Evolutionary conservation across 2,329 filamentous ascomycete species (phyloP).

Genomic region (Mariannaea elegans): DNA sequence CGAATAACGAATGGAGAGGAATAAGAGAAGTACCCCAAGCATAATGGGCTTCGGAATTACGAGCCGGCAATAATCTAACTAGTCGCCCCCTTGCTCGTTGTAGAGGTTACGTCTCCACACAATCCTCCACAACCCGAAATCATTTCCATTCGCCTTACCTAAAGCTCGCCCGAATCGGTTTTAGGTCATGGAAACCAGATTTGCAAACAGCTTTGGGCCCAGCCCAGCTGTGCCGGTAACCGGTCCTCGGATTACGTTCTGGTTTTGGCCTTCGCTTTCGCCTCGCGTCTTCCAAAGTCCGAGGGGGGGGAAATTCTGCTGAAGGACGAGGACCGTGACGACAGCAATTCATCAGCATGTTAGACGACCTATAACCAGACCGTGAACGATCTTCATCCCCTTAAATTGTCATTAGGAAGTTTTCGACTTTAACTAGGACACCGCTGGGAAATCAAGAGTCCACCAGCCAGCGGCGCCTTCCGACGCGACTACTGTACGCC

Average conservation of each 20-base stretch:
- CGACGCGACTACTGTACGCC: constrained; percentile 20
- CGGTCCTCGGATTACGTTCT: constrained; percentile 25
- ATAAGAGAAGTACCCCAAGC: too few relatives aligned
- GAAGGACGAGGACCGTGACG: not conserved
- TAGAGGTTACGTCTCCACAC: constrained; percentile 15
- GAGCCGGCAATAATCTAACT: constrained; percentile 32
- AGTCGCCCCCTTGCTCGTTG: not conserved
- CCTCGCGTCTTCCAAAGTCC: constrained; percentile 8
- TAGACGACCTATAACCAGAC: constrained; percentile 3
- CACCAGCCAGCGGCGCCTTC: constrained; percentile 29
- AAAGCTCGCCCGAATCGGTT: constrained; percentile 12
- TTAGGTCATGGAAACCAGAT: constrained; percentile 15
- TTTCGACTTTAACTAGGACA: not conserved
- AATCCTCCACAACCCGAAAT: constrained; percentile 27
- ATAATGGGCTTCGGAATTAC: constrained; percentile 28
- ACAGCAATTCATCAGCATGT: not conserved
- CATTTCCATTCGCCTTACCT: constrained; percentile 6
- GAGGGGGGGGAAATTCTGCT: constrained; percentile 2
- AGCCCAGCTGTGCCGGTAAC: constrained; percentile 23
- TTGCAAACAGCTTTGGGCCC: constrained; percentile 22
- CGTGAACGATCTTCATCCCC: too few relatives aligned
- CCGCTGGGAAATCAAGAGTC: not conserved
- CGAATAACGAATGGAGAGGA: not conserved
- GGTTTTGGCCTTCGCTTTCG: not conserved
- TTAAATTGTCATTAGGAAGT: not conserved